Evolutionary conservation across 2,329 filamentous ascomycete species (phyloP).

Genomic region (Aureobasidium leucospermi): DNA sequence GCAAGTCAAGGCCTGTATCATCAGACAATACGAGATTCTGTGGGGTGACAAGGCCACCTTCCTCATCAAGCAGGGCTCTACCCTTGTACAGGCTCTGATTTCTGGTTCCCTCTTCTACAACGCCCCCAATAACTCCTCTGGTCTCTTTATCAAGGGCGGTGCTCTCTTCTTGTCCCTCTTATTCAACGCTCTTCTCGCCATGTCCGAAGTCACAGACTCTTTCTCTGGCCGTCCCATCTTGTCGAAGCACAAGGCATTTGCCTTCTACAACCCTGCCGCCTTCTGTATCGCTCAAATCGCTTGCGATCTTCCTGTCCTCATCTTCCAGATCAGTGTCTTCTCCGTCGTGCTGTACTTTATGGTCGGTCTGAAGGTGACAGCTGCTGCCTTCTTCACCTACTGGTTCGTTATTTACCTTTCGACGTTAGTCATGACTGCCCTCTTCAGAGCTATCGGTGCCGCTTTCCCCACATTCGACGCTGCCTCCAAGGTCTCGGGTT

Average conservation of each 20-base stretch:
- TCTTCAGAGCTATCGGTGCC: conserved; percentile 37
- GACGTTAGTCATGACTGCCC: conserved; percentile 38
- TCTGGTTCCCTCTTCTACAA: conserved; percentile 62
- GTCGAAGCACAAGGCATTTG: conserved; percentile 38
- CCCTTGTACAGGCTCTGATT: conserved; percentile 54
- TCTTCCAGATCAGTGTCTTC: conserved; percentile 41
- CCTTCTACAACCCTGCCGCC: conserved; percentile 29
- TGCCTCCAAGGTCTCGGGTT: conserved; percentile 27
- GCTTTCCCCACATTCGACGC: conserved; percentile 25
- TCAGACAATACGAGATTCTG: conserved; percentile 58
- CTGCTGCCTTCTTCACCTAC: conserved; percentile 54
- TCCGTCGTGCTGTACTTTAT: conserved; percentile 19
- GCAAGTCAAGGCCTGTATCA: conserved; percentile 51
- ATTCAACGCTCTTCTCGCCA: conserved; percentile 54
- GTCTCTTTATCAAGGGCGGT: conserved; percentile 58
- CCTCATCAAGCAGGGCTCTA: conserved; percentile 54
- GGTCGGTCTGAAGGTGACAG: conserved; percentile 32
- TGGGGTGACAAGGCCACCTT: conserved; percentile 59
- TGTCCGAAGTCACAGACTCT: conserved; percentile 57
- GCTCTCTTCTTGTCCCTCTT: conserved; percentile 58
- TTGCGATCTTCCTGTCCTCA: conserved; percentile 47
- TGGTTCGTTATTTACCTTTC: conserved; percentile 43
- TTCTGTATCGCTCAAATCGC: conserved; percentile 48
- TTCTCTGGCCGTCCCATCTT: conserved; percentile 40
- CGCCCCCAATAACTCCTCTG: conserved; percentile 48